Base-by-base conservation (phyloP, 2,329 filamentous ascomycete species). In the Coniochaeta sp. region DNA sequence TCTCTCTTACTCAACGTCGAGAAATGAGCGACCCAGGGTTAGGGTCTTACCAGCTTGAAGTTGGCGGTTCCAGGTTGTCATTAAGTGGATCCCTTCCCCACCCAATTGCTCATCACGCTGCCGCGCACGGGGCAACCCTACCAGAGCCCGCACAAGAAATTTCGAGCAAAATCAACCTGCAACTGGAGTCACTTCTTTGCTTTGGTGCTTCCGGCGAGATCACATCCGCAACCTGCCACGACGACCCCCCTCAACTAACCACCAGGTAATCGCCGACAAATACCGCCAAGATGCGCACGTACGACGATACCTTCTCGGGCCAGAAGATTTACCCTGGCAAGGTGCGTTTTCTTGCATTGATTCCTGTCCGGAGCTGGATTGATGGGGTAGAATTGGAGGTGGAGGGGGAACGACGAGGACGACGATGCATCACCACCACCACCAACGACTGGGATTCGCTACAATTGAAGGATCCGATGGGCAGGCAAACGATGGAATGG, bases 241-340 rank as follows among this genome's bases (percentile, higher is more conserved):
- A 42, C 38, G n/a, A 38, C 27, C 27, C 27, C 27, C 33, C n/a
- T 14, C 16, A 49, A 28, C 20, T 33, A 49, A 49, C 47, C 28
- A 35, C n/a, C 18, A 49, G 28, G 22, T 33, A 63, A 61, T 52
- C 50, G 45, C 59, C 62, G 66, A 67, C 67, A 65, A 71, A 68
- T 64, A 69, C 65, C 66, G 67, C 63, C 70, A 82, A 72, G 70
- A 83, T 83, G 80, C 79, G 80, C 73, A 82, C 79, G 70, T 83
- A 83, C 80, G 80, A 83, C 73, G 80, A 83, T 71, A 70, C 73
- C 62, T 83, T 83, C 74, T 83, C 80, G 69, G 80, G 80, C 69
- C 75, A 78, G 77, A 81, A 76, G 75, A 83, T 83, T 64, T 83
- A 82, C 79, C 80, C 79, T 71, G 80, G 80, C 69, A 83, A 83